Evolutionary conservation across 2,329 filamentous ascomycete species (phyloP).

Genomic region (Lachnellula suecica): DNA sequence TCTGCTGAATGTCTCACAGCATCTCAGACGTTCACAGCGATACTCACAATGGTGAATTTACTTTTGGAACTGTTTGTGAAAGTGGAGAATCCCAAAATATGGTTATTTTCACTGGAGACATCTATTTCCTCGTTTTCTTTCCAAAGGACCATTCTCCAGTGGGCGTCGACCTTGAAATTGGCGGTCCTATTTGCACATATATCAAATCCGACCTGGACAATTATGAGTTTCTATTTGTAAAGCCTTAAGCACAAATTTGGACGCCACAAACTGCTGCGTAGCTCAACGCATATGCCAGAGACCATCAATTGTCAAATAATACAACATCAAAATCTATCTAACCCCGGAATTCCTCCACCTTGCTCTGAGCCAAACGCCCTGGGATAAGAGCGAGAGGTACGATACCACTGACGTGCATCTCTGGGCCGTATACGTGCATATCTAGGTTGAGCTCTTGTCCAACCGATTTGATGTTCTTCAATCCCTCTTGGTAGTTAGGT

Average conservation of each 20-base stretch:
- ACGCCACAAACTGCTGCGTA: constrained; percentile 23
- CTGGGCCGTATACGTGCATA: constrained; percentile 85
- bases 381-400: constrained; percentile 83
- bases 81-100: too few relatives aligned
- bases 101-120: too few relatives aligned
- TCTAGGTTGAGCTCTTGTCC: constrained; percentile 91
- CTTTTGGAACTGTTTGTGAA: too few relatives aligned
- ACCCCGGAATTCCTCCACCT: constrained; percentile 54
- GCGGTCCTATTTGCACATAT: constrained; percentile 5
- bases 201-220: constrained; percentile 12
- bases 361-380: constrained; percentile 62
- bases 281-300: constrained; percentile 22
- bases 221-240: constrained; percentile 33
- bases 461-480: constrained; percentile 99
- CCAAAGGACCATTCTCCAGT: too few relatives aligned
- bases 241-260: constrained; percentile 25
- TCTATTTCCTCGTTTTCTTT: too few relatives aligned
- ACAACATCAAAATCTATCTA: constrained; percentile 21
- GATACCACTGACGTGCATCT: constrained; percentile 91
- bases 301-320: constrained; percentile 17
- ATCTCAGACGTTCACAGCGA: too few relatives aligned
- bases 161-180: too few relatives aligned
- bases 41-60: too few relatives aligned
- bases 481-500: constrained; percentile 99
- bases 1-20: too few relatives aligned